A percentile compares a stretch with the other conserved stretches of the same genome.
Evolutionary conservation across 2,329 filamentous ascomycete genomes (phyloP).

Genomic region (Colletotrichum godetiae): DNA sequence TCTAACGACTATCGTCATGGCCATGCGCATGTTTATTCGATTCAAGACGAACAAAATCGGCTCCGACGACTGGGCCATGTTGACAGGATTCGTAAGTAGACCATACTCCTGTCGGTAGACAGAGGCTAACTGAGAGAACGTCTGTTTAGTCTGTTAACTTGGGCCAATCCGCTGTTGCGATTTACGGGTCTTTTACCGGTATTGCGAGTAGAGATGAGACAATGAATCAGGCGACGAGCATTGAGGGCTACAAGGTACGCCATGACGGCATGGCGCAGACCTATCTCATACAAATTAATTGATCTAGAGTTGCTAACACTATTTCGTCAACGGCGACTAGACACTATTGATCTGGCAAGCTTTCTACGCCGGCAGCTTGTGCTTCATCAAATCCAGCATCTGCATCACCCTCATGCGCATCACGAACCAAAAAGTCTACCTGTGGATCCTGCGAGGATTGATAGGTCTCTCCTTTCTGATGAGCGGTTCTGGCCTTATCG

Average conservation of each 20-base stretch:
- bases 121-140: too few species aligned
- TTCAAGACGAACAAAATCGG: background rate
- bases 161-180: background rate
- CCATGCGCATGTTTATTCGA: background rate
- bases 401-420: slow-evolving; percentile 44
- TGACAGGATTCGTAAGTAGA: background rate
- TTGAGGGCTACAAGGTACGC: background rate
- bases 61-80: background rate
- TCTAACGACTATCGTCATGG: background rate
- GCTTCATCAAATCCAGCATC: slow-evolving; percentile 42
- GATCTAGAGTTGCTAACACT: background rate
- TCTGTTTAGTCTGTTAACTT: background rate
- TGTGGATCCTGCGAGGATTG: slow-evolving; percentile 27
- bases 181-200: background rate
- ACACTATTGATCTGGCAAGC: background rate
- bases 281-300: background rate
- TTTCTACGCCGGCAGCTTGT: background rate
- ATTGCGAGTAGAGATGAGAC: background rate
- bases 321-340: background rate
- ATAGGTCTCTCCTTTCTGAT: slow-evolving; percentile 7
- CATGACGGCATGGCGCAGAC: background rate
- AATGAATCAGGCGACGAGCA: background rate
- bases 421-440: slow-evolving; percentile 33
- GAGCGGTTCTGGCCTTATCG: slow-evolving; percentile 38
- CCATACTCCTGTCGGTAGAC: too few species aligned